Base-by-base conservation (phyloP, 768 basidiomycete genomes). In the Chlorophyllum brunneum region DNA sequence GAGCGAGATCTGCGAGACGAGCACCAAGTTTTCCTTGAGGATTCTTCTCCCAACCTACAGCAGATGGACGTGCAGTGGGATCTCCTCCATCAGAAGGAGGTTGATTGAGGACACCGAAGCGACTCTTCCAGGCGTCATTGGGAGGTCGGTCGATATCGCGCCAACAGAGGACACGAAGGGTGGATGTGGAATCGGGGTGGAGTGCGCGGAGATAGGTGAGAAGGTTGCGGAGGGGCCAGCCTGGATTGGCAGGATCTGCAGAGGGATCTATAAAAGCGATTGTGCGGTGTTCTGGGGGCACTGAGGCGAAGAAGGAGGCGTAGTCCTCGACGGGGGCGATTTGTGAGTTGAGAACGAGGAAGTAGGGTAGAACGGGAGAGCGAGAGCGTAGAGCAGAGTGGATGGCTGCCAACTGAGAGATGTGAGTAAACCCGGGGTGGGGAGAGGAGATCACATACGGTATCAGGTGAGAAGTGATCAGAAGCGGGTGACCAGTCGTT, bases 11-110 rank as follows among this genome's bases (percentile, higher is more conserved):
- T 0, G 95, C 94, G 48, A 93, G 61, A 13, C 92, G 79, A 18
- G 95, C 90, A 1, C 82, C 89, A 2, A 98, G 75, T 62, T 95
- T 95, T 16, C 93, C 94, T 62, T 81, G 80, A 16, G 74, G 78
- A 66, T 92, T 95, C 75, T 91, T 92, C 72, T 98, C 95, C 97
- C 97, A 99, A 5, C 95, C 97, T 0, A 95, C 87, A 0, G 92
- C 88, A 7, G 72, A 70, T 0, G 89, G 87, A 7, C 75, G 69
- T 3, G 44, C 38, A 2, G 51, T 44, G 4, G 54, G 23, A 9
- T 59, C 30, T 20, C 59, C 38, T 16, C 59, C 38, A 0, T 62
- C 56, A 15, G 44, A 52, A 16, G 60, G 61, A 41, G 61, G 44
- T 2, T 46, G 50, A 29, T 58, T 59, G 15, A 66, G 69, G 24